Conservation (phyloP, 306 rosid genomes). For the Rubus parviflorus region DNA sequence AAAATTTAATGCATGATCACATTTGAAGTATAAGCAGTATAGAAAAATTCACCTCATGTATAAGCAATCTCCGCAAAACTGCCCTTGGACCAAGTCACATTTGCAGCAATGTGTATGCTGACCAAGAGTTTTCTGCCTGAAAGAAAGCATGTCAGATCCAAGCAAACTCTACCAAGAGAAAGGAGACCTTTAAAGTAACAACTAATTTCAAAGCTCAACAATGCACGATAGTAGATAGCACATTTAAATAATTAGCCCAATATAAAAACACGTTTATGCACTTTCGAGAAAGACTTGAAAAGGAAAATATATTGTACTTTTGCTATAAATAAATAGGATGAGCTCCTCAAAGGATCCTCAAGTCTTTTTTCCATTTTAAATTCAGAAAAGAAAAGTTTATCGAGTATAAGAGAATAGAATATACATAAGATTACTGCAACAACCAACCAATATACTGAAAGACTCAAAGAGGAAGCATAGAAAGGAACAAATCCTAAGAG, state of each 20-base stretch:
- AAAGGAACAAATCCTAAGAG: neutral
- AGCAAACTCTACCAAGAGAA: neutral
- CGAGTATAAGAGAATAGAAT: neutral
- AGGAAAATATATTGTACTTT: neutral
- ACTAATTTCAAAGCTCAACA: neutral
- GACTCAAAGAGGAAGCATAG: no score
- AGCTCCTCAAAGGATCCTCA: neutral
- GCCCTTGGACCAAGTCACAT: constrained; percentile 63
- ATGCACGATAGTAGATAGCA: neutral
- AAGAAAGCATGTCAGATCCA: constrained; percentile 28
- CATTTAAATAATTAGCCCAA: neutral
- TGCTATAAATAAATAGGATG: neutral
- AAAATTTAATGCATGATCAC: constrained; percentile 9
- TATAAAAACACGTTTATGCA: neutral
- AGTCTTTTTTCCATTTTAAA: neutral
- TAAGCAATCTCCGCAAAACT: constrained; percentile 85
- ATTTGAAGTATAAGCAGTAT: neutral
- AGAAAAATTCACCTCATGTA: constrained; percentile 57
- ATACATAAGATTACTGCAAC: neutral
- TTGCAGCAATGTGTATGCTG: constrained; percentile 52
- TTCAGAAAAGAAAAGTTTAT: neutral
- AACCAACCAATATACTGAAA: constrained; percentile 2
- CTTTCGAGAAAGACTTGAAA: neutral
- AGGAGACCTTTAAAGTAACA: neutral
- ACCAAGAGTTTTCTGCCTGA: constrained; percentile 66